These are phyloP conservation scores for Trametes versicolor DNA, from an alignment of 1,284 basidiomycete genomes.

Conservation along the genomic window DNA sequence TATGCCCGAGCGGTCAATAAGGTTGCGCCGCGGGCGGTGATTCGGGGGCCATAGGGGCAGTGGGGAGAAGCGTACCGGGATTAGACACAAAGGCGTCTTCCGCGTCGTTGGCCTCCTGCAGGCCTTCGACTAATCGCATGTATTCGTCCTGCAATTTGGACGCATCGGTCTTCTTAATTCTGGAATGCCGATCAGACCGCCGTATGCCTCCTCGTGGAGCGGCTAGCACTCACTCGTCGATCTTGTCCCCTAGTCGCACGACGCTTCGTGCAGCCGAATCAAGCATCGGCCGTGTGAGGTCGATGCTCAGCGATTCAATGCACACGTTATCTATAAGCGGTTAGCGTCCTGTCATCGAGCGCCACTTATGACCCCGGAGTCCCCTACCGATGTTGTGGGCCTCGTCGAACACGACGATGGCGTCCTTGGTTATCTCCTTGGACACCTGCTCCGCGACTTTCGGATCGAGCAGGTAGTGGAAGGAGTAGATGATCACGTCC, in stretches of 20 bases:
- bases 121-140: conserved; percentile 93
- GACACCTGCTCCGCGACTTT: conserved; percentile 99
- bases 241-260: conserved; percentile 87
- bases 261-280: conserved; percentile 95
- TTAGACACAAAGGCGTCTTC: conserved; percentile 92
- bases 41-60: conserved; percentile 14
- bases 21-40: conserved; percentile 5
- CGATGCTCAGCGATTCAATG: conserved; percentile 98
- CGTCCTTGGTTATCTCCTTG: conserved; percentile 96
- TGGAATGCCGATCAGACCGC: conserved; percentile 45
- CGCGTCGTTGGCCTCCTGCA: conserved; percentile 81
- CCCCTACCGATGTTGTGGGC: conserved; percentile 95
- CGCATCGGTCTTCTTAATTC: conserved; percentile 95
- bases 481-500: conserved; percentile 98
- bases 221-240: conserved; percentile 87
- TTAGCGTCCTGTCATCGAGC: conserved; percentile 16
- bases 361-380: conserved; percentile 32
- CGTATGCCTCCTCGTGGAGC: not conserved
- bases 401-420: conserved; percentile 99
- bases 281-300: conserved; percentile 98
- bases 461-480: conserved; percentile 98
- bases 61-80: conserved; percentile 66
- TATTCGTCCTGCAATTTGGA: conserved; percentile 98
- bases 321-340: conserved; percentile 89
- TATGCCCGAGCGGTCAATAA: conserved; percentile 41